Percentiles rank a stretch among this genome's conserved stretches.
Evolutionary conservation across 2,329 filamentous ascomycete species (phyloP).

Genomic region (Epicoccum sorghinum): DNA sequence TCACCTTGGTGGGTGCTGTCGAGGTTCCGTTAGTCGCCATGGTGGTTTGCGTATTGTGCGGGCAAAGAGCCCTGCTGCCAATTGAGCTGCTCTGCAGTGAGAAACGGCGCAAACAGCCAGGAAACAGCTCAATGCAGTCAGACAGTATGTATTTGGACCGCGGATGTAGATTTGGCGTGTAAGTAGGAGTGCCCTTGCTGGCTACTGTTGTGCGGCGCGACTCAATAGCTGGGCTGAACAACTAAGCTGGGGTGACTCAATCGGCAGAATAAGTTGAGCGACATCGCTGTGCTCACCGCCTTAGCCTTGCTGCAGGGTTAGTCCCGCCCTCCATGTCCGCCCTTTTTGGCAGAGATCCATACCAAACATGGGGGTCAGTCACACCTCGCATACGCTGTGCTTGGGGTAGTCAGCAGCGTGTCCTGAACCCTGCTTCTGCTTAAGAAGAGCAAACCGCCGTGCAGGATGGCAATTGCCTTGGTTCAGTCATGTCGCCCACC

Average conservation of each 20-base stretch:
- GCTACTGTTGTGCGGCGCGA: conserved; percentile 7
- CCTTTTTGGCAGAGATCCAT: neutral
- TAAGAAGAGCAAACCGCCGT: neutral
- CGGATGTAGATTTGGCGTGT: conserved; percentile 1
- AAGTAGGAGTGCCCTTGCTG: neutral
- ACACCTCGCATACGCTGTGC: neutral
- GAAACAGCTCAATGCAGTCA: neutral
- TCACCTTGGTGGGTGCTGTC: conserved; percentile 66
- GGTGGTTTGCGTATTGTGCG: conserved; percentile 10
- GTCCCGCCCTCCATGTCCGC: neutral
- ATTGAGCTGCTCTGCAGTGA: conserved; percentile 4
- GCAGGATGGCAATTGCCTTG: neutral
- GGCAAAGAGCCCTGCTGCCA: conserved; percentile 12
- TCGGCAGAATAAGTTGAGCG: conserved; percentile 12
- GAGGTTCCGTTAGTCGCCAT: conserved; percentile 41
- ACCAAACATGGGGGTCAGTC: neutral
- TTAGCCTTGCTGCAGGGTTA: neutral
- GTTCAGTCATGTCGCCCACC: neutral
- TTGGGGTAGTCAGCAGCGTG: neutral
- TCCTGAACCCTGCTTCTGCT: neutral
- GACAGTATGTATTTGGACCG: neutral
- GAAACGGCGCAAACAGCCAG: neutral
- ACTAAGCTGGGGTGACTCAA: conserved; percentile 10
- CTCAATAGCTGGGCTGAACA: conserved; percentile 6
- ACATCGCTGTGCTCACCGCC: neutral